Evolutionary conservation across 2,329 filamentous ascomycete species (phyloP).

Genomic region (Calonectria honghensis): DNA sequence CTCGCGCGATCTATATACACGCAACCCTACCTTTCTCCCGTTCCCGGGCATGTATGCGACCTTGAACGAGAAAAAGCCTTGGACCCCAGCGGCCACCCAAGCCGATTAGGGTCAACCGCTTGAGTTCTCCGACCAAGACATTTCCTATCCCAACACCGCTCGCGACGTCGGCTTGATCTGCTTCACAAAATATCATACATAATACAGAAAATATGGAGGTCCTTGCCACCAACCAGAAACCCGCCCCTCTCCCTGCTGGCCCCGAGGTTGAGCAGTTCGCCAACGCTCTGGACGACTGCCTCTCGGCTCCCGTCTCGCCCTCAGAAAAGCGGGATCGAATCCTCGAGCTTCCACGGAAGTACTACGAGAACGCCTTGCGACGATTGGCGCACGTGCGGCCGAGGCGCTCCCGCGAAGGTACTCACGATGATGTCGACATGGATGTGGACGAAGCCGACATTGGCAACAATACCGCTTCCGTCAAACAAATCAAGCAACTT

Average conservation of each 20-base stretch:
- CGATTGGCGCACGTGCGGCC: slow-evolving; percentile 58
- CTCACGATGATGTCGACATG: slow-evolving; percentile 71
- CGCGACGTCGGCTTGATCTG: slow-evolving; percentile 25
- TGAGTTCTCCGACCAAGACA: slow-evolving; percentile 35
- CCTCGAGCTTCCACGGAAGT: slow-evolving; percentile 76
- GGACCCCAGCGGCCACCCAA: slow-evolving; percentile 52
- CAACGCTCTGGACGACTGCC: slow-evolving; percentile 85
- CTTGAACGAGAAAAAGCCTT: slow-evolving; percentile 47
- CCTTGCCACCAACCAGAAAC: slow-evolving; percentile 31
- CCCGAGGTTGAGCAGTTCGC: slow-evolving; percentile 93
- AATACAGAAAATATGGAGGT: slow-evolving; percentile 45
- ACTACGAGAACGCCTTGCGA: slow-evolving; percentile 72
- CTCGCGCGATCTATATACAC: slow-evolving; percentile 31
- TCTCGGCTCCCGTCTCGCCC: slow-evolving; percentile 67
- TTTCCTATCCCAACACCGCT: slow-evolving; percentile 6
- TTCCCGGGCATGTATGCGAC: slow-evolving; percentile 50
- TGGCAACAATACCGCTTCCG: slow-evolving; percentile 52
- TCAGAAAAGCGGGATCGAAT: slow-evolving; percentile 78
- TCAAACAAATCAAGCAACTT: slow-evolving; percentile 69
- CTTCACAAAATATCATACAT: not conserved
- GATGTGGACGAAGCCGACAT: slow-evolving; percentile 72
- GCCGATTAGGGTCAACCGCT: slow-evolving; percentile 53
- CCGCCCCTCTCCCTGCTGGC: slow-evolving; percentile 67
- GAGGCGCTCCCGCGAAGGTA: slow-evolving; percentile 53
- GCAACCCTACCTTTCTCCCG: slow-evolving; percentile 36